phyloP scores from a whole-genome alignment of 208 protist species.

The Giardia muris region DNA sequence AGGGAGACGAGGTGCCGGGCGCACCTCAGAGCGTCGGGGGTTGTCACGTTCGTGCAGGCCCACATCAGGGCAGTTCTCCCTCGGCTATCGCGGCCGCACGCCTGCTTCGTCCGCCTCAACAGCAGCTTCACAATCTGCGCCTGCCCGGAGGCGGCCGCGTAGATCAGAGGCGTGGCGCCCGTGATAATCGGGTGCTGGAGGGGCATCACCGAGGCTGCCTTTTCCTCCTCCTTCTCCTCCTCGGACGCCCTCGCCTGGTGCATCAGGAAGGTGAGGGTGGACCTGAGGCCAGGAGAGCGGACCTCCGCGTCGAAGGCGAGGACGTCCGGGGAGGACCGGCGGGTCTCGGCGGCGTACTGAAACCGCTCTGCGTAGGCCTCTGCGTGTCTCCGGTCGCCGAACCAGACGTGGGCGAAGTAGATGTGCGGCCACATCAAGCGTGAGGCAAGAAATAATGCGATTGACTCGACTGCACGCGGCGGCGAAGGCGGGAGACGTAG shows the following conservation, averaged over 20 bases:
- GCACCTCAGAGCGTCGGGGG: not conserved
- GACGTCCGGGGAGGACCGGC: not conserved
- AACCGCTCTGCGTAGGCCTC: not conserved
- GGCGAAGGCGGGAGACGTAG: no score
- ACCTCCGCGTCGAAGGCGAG: not conserved
- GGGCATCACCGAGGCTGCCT: not conserved
- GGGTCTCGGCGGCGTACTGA: not conserved
- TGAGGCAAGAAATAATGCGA: no score
- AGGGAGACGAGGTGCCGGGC: not conserved
- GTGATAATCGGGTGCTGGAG: not conserved
- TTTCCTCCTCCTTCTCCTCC: not conserved
- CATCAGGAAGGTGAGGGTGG: not conserved
- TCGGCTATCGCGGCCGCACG: not conserved
- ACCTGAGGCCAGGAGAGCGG: not conserved
- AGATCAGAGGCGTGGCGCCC: not conserved
- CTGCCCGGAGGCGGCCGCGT: not conserved
- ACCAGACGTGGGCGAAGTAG: not conserved
- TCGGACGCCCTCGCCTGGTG: not conserved
- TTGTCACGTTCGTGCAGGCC: not conserved
- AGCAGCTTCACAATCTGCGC: not conserved
- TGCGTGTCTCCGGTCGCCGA: not conserved
- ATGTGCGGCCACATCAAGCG: no score
- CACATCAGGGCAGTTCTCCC: not conserved
- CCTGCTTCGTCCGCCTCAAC: not conserved
- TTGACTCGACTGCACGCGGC: no score